Percentiles rank a stretch among this genome's conserved stretches.
Conservation (phyloP, 2,329 filamentous ascomycete species). For the Epichloe brachyelytri region DNA sequence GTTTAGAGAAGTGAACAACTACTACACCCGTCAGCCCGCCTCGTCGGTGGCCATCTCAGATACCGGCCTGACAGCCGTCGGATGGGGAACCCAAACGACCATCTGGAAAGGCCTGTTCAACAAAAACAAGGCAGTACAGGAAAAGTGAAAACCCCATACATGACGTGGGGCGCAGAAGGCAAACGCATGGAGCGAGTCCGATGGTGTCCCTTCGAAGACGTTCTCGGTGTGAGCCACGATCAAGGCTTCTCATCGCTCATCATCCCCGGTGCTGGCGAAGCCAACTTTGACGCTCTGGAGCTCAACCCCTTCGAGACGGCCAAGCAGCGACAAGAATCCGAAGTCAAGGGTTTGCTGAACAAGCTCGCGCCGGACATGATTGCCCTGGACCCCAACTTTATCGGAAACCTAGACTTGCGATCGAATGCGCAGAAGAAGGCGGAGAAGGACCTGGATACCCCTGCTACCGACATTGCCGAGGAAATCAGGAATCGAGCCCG, state of each 20-base stretch:
- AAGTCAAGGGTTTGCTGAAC: constrained; percentile 82
- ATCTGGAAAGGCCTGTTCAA: constrained; percentile 87
- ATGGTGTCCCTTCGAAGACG: constrained; percentile 93
- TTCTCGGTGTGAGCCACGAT: constrained; percentile 75
- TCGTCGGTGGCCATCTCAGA: constrained; percentile 82
- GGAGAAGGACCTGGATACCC: constrained; percentile 68
- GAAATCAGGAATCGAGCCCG: constrained; percentile 65
- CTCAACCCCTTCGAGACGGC: constrained; percentile 88
- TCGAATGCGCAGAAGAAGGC: constrained; percentile 64
- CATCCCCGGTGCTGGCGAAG: constrained; percentile 87
- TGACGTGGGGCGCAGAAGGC: constrained; percentile 84
- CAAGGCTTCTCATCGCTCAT: constrained; percentile 81
- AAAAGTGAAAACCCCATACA: constrained; percentile 77
- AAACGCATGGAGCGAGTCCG: constrained; percentile 64
- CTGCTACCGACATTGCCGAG: constrained; percentile 42
- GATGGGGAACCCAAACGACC: constrained; percentile 79
- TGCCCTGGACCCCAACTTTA: constrained; percentile 78
- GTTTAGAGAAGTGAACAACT: constrained; percentile 84
- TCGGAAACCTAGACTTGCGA: constrained; percentile 75
- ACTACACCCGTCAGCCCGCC: constrained; percentile 72
- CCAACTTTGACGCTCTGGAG: constrained; percentile 91
- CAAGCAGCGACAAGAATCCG: constrained; percentile 84
- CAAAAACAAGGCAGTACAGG: constrained; percentile 55
- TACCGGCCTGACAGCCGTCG: constrained; percentile 72
- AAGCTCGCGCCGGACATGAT: constrained; percentile 98